Conservation (phyloP, 139 green algal genomes). For the Volvox reticuliferus region DNA sequence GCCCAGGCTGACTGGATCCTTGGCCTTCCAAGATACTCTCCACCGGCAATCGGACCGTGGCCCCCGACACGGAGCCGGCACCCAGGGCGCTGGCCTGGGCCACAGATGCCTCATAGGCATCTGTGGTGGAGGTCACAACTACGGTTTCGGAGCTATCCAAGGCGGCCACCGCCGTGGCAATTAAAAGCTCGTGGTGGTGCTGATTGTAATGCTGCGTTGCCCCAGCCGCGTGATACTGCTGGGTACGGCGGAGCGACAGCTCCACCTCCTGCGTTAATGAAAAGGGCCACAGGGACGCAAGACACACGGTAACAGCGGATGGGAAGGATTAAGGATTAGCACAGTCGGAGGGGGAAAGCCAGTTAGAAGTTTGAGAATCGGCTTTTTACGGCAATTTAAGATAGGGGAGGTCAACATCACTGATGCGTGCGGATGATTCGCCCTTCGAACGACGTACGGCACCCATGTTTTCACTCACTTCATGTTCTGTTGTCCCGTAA, state of each 20-base stretch:
- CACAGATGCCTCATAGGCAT: not conserved
- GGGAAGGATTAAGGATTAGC: no score
- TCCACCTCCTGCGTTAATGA: constrained; percentile 1
- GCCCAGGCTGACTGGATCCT: constrained; percentile 16
- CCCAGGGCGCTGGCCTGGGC: not conserved
- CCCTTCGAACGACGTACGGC: no score
- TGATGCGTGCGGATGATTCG: no score
- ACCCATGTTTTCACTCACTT: not conserved
- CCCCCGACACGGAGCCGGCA: not conserved
- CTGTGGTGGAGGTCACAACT: not conserved
- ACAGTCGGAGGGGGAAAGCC: no score
- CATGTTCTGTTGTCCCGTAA: not conserved
- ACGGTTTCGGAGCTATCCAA: not conserved
- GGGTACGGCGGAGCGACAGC: constrained; percentile 24
- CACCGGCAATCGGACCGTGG: not conserved
- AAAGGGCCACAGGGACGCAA: not conserved
- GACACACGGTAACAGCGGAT: no score
- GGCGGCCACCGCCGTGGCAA: not conserved
- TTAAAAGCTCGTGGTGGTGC: not conserved
- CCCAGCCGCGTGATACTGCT: not conserved
- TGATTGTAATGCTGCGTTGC: constrained; percentile 27
- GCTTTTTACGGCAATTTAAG: no score
- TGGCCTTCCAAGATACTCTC: constrained; percentile 25
- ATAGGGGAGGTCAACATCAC: no score
- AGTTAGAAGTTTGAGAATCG: no score